Evolutionary conservation across 2,329 filamentous ascomycete species (phyloP), one percentile per base, ranked within the genome.

Genomic region (Ambrosiella cleistominuta): DNA sequence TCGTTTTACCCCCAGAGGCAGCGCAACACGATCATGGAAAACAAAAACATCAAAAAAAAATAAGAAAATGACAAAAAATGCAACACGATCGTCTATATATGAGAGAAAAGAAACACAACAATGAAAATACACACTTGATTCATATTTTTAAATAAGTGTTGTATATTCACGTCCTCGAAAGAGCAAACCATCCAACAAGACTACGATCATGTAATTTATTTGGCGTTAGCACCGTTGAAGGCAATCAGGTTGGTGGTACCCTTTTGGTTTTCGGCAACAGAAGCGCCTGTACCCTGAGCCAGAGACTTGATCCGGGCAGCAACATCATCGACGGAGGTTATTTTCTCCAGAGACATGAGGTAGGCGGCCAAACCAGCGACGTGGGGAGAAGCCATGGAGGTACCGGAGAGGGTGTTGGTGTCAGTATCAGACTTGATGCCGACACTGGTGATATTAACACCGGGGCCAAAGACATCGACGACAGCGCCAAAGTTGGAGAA

Each of bases 281-380:
- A 47, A 3, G 75, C 73, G 45, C 74, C 73, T 1, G 73, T 72
- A 42, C 66, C 62, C n/a, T 64, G 63, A 49, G 78, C 80, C 35
- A 83, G 74, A 61, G 70, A 66, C 70, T 75, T 75, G 65, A 83
- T 75, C 62, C 73, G 70, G 59, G 70, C 62, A 39, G 69, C 69
- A 58, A 81, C 73, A 11, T 65, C 69, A 45, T 66, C 68, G 27
- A 76, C 70, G 54, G 69, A 68, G 7, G 67, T 71, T 61, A 81
- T 67, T 57, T 68, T 64, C 69, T 80, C 76, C 57, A 81, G 72
- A 56, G 70, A 64, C 71, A 86, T 81, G 38, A 87, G 70, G 68
- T 86, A 87, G 36, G 81, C 82, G 12, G 80, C 81, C 2, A 87
- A 72, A 53, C 84, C 84, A 53, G 80, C 76, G 57, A 86, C 75